Evolutionary conservation across 768 basidiomycete genomes (phyloP).

Genomic region (Pleurotus citrinopileatus): DNA sequence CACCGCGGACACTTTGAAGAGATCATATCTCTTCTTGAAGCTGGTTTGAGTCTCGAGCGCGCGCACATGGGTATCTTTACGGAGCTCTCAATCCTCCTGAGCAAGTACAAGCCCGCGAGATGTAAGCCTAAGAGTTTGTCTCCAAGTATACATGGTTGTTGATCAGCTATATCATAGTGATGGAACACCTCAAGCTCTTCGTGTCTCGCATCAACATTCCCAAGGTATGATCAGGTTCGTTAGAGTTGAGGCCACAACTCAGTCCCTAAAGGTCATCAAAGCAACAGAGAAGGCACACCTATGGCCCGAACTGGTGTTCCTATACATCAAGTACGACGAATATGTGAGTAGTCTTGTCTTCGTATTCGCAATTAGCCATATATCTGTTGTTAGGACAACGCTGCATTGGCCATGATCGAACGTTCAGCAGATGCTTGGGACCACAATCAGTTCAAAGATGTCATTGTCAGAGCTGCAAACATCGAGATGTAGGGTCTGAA

Average conservation of each 20-base stretch:
- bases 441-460: slow-evolving; percentile 99
- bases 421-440: slow-evolving; percentile 99
- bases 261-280: slow-evolving; percentile 71
- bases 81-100: slow-evolving; percentile 86
- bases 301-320: slow-evolving; percentile 97
- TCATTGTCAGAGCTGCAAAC: slow-evolving; percentile 94
- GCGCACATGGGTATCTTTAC: slow-evolving; percentile 99
- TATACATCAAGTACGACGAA: slow-evolving; percentile 99
- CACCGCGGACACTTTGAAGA: slow-evolving; percentile 93
- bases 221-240: slow-evolving; percentile 47
- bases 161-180: slow-evolving; percentile 52
- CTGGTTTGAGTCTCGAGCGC: slow-evolving; percentile 92
- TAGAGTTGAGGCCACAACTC: background rate
- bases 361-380: background rate
- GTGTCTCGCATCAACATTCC: slow-evolving; percentile 97
- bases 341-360: slow-evolving; percentile 48
- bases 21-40: slow-evolving; percentile 86
- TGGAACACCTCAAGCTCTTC: slow-evolving; percentile 98
- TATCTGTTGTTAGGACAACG: slow-evolving; percentile 69
- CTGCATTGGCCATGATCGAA: slow-evolving; percentile 98
- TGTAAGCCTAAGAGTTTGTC: slow-evolving; percentile 44
- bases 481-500: slow-evolving; percentile 78
- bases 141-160: background rate
- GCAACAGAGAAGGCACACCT: slow-evolving; percentile 95
- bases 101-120: slow-evolving; percentile 94